phyloP scores from a whole-genome alignment of 108 stramenopile genomes.

The Pseudonitzschia pungens region DNA sequence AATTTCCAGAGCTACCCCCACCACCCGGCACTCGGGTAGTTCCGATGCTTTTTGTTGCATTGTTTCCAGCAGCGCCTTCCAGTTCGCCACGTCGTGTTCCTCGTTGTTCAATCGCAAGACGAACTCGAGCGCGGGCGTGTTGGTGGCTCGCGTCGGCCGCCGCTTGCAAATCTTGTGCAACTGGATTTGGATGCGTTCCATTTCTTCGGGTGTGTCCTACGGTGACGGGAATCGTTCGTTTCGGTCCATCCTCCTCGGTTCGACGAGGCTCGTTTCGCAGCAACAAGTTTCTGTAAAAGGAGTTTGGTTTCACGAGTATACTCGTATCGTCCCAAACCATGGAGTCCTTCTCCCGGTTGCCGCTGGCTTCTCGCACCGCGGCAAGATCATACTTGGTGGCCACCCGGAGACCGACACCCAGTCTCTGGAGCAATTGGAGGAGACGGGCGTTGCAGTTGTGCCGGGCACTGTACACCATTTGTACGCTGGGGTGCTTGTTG shows the following conservation, averaged over 20 bases:
- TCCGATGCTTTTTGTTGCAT: neutral
- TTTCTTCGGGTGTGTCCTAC: neutral
- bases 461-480: slow-evolving; percentile 24
- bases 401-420: slow-evolving; percentile 26
- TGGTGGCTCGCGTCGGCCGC: neutral
- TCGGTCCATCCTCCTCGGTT: neutral
- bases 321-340: slow-evolving; percentile 33
- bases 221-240: slow-evolving; percentile 14
- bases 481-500: neutral
- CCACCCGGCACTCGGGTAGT: neutral
- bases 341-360: neutral
- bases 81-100: neutral
- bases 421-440: slow-evolving; percentile 30
- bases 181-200: slow-evolving; percentile 11
- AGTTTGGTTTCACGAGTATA: slow-evolving; percentile 36
- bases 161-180: neutral
- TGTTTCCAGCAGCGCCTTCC: neutral
- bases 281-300: slow-evolving; percentile 35
- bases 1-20: slow-evolving; percentile 12
- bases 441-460: slow-evolving; percentile 31
- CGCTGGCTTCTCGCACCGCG: neutral
- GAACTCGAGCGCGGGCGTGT: neutral
- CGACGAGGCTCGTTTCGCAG: neutral
- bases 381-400: slow-evolving; percentile 28
- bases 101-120: slow-evolving; percentile 8